phyloP scores from a whole-genome alignment of 2,329 filamentous ascomycete genomes.

The Botryotinia narcissicola region DNA sequence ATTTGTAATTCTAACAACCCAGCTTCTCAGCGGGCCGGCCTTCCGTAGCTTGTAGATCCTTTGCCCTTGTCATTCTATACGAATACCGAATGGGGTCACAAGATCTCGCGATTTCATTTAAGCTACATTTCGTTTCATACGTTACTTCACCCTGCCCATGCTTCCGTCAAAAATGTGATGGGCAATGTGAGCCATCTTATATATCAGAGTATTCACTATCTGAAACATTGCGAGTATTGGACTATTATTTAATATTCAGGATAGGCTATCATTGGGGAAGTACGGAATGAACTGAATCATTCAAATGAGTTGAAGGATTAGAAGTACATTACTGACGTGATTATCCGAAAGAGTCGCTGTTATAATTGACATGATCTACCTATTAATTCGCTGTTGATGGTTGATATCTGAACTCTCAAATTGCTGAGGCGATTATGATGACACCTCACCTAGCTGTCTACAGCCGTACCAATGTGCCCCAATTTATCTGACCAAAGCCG shows the following conservation, averaged over 20 bases:
- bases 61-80: not conserved
- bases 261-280: not conserved
- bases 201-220: not conserved
- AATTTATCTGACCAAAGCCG: not conserved
- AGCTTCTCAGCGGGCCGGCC: not conserved
- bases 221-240: not conserved
- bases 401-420: not conserved
- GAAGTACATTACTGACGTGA: not conserved
- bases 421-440: not conserved
- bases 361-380: not conserved
- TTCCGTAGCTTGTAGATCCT: no score
- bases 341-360: not conserved
- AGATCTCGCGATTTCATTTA: not conserved
- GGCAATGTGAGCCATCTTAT: not conserved
- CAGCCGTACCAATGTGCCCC: not conserved
- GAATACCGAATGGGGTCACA: not conserved
- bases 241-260: not conserved
- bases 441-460: not conserved
- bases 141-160: not conserved
- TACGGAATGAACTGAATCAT: not conserved
- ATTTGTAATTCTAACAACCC: not conserved
- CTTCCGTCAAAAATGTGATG: not conserved
- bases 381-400: not conserved
- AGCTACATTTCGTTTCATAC: not conserved
- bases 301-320: not conserved